These are phyloP conservation scores for Rhodosporidiobolus odoratus DNA, from an alignment of 768 basidiomycete genomes.

Conservation along the genomic window DNA sequence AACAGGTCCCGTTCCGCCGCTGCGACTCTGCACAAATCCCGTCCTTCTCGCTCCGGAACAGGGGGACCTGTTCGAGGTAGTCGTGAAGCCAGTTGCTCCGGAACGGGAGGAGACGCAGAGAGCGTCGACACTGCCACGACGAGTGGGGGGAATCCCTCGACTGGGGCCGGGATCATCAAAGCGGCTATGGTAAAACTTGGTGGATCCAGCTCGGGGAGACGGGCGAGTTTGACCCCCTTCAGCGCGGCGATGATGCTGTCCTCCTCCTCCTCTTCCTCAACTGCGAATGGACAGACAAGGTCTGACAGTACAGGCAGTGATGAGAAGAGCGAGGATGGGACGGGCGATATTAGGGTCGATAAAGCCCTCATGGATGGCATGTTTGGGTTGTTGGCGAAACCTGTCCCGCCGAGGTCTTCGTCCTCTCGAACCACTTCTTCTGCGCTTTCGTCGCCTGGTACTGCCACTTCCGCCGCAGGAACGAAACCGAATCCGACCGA, in stretches of 20 bases:
- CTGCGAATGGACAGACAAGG: neutral
- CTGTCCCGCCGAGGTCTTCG: too few relatives aligned
- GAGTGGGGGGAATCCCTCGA: too few relatives aligned
- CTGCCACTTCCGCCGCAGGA: neutral
- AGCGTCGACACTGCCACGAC: neutral
- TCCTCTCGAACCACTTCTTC: too few relatives aligned
- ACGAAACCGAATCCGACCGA: neutral
- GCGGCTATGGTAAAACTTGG: constrained; percentile 25
- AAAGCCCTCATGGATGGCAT: constrained; percentile 2
- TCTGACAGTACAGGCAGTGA: neutral
- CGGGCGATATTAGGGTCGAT: constrained; percentile 17
- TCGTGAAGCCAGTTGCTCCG: too few relatives aligned
- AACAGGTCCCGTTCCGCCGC: neutral
- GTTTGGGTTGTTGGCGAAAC: constrained; percentile 8
- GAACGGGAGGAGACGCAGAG: neutral
- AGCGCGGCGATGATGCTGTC: neutral
- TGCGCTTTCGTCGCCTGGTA: too few relatives aligned
- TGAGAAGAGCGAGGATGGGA: neutral
- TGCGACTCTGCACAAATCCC: neutral
- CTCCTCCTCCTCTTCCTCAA: neutral
- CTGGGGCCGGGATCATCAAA: neutral
- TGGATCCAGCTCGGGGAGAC: neutral
- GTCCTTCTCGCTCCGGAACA: neutral
- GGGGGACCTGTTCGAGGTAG: too few relatives aligned
- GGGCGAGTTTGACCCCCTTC: neutral